Evolutionary conservation across 805 yeast genomes (phyloP), one percentile per base, ranked within the genome.

Genomic region (Lipomyces orientalis): DNA sequence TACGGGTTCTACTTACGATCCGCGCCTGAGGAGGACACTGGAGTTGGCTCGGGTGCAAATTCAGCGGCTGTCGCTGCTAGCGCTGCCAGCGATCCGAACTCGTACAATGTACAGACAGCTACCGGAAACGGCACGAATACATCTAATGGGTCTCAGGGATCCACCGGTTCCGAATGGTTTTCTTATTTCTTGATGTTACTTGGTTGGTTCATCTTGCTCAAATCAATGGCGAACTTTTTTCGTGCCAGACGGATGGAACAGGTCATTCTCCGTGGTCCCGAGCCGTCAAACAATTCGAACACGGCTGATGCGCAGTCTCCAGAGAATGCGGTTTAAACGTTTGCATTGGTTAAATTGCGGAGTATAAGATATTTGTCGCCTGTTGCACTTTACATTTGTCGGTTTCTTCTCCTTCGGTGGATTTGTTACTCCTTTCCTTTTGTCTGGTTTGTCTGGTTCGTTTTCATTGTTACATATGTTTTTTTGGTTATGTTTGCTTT

Each of bases 231-330:
- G 58, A 95, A 90, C 76, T 94, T 88, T 76, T 83, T 83, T 71
- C 82, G 87, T 70, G 95, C 94, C n/a, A 87, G 89, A 76, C 86
- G 85, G 74, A 88, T 88, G 86, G 97, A 93, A 76, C 80, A 79
- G 66, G 84, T 81, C 29, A 88, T 91, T 35, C 76, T 86, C 71
- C 64, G 60, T 5, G 61, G 49, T 19, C 49, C 49, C 19, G 49
- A 43, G 25, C n/a, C 49, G 19, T 43, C 49, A 12, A 43, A 43
- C 49, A 43, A 43, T 43, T 43, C 49, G 49, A n/a, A 19, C 19
- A 9, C 67, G 22, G 43, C 54, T 16, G 19, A 16, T 19, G 39
- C 43, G 6, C 25, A 35, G 22, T 31, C 59, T 4, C 39, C 62
- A 22, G 59, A 37, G 29, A 54, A 61, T n/a, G 54, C 59, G 10